phyloP scores from a whole-genome alignment of 352 stramenopile genomes.

The Phytophthora chlamydospora region DNA sequence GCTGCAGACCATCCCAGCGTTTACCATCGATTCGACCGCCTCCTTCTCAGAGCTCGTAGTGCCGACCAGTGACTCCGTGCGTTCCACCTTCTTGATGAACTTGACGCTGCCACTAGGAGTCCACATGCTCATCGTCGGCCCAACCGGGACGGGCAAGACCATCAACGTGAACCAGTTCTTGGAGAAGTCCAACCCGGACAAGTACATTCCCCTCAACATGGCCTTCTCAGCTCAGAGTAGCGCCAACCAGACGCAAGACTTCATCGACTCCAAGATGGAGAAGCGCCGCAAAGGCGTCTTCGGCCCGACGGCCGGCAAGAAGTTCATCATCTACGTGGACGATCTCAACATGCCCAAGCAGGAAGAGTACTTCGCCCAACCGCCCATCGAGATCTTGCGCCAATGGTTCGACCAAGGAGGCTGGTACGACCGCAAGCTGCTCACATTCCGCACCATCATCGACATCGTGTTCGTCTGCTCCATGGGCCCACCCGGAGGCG shows the following conservation, averaged over 20 bases:
- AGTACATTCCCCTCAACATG: constrained; percentile 92
- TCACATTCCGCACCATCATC: constrained; percentile 92
- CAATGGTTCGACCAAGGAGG: constrained; percentile 96
- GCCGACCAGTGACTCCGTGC: constrained; percentile 93
- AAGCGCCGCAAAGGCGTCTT: constrained; percentile 94
- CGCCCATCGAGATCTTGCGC: constrained; percentile 94
- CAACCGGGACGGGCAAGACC: constrained; percentile 95
- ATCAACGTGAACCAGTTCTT: constrained; percentile 95
- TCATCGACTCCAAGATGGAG: constrained; percentile 95
- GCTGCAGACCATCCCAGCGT: constrained; percentile 91
- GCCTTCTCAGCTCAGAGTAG: constrained; percentile 94
- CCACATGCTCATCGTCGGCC: constrained; percentile 93
- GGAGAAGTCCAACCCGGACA: constrained; percentile 86
- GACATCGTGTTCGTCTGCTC: constrained; percentile 88
- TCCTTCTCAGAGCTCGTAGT: constrained; percentile 94
- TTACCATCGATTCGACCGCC: constrained; percentile 69
- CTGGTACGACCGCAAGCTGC: constrained; percentile 95
- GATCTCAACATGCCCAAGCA: constrained; percentile 97
- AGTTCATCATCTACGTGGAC: constrained; percentile 94
- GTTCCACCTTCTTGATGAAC: constrained; percentile 93
- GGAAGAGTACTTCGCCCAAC: constrained; percentile 94
- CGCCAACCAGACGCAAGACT: constrained; percentile 93
- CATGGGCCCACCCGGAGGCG: constrained; percentile 83
- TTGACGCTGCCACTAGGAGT: constrained; percentile 80
- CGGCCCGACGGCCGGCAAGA: constrained; percentile 90